phyloP scores from a whole-genome alignment of 108 stramenopile species.

The Craspedostauros australis region DNA sequence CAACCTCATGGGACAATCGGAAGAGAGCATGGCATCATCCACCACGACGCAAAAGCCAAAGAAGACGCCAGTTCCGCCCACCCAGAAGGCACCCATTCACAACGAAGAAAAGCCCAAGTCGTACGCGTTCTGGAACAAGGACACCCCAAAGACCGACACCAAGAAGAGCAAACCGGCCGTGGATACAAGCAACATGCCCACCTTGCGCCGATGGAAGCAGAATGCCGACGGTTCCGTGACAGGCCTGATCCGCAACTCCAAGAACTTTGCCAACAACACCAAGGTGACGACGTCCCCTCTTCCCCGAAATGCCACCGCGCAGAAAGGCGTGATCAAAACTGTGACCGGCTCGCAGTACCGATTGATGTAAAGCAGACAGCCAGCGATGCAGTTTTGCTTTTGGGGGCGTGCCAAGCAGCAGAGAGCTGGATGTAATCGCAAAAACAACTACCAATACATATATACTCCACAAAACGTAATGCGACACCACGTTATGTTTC shows the following conservation, averaged over 20 bases:
- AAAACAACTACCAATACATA: too few species aligned
- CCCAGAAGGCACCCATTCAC: constrained; percentile 2
- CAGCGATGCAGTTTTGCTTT: too few species aligned
- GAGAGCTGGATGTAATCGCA: too few species aligned
- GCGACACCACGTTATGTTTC: too few species aligned
- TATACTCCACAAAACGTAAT: too few species aligned
- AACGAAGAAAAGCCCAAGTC: neutral
- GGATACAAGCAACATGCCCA: constrained; percentile 41
- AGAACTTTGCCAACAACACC: constrained; percentile 59
- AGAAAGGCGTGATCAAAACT: constrained; percentile 64
- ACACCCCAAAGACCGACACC: neutral
- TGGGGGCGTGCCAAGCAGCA: too few species aligned
- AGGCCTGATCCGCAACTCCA: constrained; percentile 65
- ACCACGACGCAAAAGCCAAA: neutral
- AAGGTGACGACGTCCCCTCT: constrained; percentile 81
- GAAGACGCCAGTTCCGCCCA: neutral
- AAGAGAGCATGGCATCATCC: neutral
- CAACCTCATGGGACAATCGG: neutral
- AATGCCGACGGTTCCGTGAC: constrained; percentile 69
- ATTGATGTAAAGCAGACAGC: constrained; percentile 39
- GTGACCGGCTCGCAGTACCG: constrained; percentile 68
- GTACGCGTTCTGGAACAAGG: neutral
- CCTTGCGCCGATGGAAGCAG: constrained; percentile 59
- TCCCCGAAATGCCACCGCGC: constrained; percentile 42
- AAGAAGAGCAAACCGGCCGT: neutral